Evolutionary conservation across 345 rosid genomes (phyloP), one percentile per base, ranked within the genome.

Genomic region (Gossypioides kirkii): DNA sequence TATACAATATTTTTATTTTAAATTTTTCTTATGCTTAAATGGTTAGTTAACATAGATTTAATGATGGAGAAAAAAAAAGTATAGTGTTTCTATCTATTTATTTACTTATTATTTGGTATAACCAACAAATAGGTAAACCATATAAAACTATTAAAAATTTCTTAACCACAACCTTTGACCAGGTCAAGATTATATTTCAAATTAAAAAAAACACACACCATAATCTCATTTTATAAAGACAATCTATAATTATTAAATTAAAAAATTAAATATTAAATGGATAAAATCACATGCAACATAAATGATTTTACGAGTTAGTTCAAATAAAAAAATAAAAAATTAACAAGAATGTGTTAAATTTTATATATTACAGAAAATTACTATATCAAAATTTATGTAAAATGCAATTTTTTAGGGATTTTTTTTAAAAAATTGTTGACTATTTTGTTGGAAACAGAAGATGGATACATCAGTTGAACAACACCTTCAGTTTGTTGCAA

Each of bases 381-480:
- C 0, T 28, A 28, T 28, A 28, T 28, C 36, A 28, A 4, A 28
- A 4, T 28, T 28, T 28, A 0, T 28, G 36, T 28, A 28, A 28
- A 28, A 28, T 28, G 4, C 36, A 28, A 28, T 0, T 3, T 4
- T 28, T 28, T 28, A 28, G 32, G 32, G 4, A 3, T 26, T 28
- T 28, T 3, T 0, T 2, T 2, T 0, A 25, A 28, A 28, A 3
- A 28, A 3, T 2, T 28, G 36, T 28, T 28, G 4, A 28, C 36
- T 28, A 28, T 28, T 28, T 28, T 28, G 36, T 28, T 28, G 36
- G 36, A 28, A 28, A 28, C 6, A 28, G 0, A 6, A 17, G 59
- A 77, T 61, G 36, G 59, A 77, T 78, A 54, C 86, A 78, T 85
- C 87, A 69, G 91, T 72, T 87, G 80, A 87, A 81, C 91, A 68